Evolutionary conservation across 202 grass and related monocot genomes (phyloP).

Genomic region (Carex sylvatica): DNA sequence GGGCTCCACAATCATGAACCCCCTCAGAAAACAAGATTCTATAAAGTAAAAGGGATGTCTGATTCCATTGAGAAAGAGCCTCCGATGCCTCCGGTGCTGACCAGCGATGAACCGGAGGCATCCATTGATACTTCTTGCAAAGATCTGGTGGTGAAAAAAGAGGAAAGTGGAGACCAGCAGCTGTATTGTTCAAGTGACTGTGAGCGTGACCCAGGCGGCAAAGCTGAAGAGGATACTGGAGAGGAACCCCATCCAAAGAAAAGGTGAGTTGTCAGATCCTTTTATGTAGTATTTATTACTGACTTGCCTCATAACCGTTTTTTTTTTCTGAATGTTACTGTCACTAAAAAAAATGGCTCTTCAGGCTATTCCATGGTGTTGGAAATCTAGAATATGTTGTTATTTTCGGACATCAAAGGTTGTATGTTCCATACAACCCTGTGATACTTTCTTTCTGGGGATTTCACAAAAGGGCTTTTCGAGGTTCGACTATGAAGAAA

Average conservation of each 20-base stretch:
- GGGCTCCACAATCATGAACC: conserved; percentile 86
- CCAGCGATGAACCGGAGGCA: conserved; percentile 55
- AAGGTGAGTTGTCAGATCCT: conserved; percentile 41
- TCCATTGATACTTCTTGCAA: conserved; percentile 43
- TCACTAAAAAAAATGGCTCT: not conserved
- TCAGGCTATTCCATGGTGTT: not conserved
- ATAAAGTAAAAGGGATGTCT: conserved; percentile 49
- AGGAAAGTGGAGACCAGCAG: conserved; percentile 64
- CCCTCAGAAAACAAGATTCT: conserved; percentile 70
- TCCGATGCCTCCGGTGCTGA: conserved; percentile 39
- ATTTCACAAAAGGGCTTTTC: not conserved
- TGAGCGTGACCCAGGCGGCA: conserved; percentile 67
- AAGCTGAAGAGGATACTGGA: conserved; percentile 55
- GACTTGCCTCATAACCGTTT: not conserved
- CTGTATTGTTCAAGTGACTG: conserved; percentile 96
- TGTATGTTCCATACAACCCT: not conserved
- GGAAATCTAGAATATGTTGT: not conserved
- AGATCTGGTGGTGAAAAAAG: conserved; percentile 25
- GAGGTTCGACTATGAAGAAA: not conserved
- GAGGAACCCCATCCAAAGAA: conserved; percentile 56
- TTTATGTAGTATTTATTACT: not conserved
- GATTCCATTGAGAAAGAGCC: conserved; percentile 21
- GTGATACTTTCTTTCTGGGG: not conserved
- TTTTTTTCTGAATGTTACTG: not conserved
- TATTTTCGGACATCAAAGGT: not conserved